Percentiles rank a stretch among this genome's conserved stretches.
Conservation (phyloP, 768 basidiomycete species). For the Mycena galopus region DNA sequence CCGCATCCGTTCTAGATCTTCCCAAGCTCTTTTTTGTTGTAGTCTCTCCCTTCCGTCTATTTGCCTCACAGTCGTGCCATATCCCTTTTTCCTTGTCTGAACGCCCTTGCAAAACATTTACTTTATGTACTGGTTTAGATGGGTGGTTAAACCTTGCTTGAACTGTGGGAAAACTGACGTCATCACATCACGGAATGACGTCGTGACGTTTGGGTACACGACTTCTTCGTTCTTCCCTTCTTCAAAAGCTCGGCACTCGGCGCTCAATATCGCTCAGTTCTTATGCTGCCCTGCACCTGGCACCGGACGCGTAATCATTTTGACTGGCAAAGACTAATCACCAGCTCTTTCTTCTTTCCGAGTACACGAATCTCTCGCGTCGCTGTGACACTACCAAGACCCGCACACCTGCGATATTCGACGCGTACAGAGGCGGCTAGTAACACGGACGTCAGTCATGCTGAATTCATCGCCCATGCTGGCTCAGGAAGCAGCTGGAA, state of each 20-base stretch:
- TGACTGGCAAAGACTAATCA: background rate
- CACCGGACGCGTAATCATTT: background rate
- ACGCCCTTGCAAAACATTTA: no score
- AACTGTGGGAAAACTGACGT: background rate
- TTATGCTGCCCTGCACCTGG: background rate
- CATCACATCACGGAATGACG: background rate
- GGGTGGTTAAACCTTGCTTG: background rate
- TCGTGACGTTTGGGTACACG: no score
- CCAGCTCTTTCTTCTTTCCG: background rate
- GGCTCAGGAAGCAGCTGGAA: conserved; percentile 22
- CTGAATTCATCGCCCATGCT: conserved; percentile 20
- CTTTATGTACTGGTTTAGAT: no score
- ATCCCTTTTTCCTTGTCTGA: no score
- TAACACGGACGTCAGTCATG: conserved; percentile 31
- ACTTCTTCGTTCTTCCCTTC: background rate
- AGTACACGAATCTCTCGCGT: background rate
- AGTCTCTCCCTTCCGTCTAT: no score
- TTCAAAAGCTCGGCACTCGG: no score
- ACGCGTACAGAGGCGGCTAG: conserved; percentile 21
- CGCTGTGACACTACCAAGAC: background rate
- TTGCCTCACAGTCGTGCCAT: no score
- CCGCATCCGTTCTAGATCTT: no score
- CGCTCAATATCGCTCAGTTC: no score
- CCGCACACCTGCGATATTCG: conserved; percentile 1
- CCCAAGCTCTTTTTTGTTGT: no score